Conservation (phyloP, 2,329 filamentous ascomycete genomes). For the Cladophialophora yegresii region DNA sequence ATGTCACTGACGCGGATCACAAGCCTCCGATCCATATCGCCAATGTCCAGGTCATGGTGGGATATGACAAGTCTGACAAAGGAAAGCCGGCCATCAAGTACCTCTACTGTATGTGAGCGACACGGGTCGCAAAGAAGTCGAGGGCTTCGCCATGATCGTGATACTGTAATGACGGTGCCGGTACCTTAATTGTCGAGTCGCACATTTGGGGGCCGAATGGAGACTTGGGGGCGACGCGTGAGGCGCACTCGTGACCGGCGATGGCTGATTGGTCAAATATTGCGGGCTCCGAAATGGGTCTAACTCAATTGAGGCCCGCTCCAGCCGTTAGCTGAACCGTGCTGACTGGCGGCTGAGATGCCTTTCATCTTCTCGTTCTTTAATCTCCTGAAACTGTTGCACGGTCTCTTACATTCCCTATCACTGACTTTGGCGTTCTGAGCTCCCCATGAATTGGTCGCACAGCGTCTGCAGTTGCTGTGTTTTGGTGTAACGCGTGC, state of each 20-base stretch:
- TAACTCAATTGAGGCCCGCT: neutral
- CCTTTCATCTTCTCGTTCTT: neutral
- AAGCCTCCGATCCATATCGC: neutral
- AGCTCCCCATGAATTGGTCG: neutral
- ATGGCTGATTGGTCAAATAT: neutral
- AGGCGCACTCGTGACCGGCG: neutral
- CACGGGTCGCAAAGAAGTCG: neutral
- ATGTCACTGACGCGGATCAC: neutral
- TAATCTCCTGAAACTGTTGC: neutral
- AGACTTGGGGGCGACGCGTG: neutral
- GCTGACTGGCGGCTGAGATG: neutral
- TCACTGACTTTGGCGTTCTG: neutral
- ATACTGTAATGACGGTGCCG: too few species aligned
- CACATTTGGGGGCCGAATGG: neutral
- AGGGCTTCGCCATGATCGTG: neutral
- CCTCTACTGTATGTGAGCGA: neutral
- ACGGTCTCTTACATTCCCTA: neutral
- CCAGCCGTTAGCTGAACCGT: neutral
- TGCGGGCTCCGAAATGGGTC: neutral
- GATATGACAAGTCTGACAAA: neutral
- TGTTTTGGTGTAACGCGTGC: neutral
- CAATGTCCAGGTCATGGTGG: slow-evolving; percentile 2
- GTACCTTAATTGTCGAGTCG: neutral
- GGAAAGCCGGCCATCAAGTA: neutral
- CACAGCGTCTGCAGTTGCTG: neutral